Percentiles rank a stretch among this genome's conserved stretches.
These are phyloP conservation scores for Microascus cirrosus DNA, from an alignment of 2,329 filamentous ascomycete species.

Conservation along the genomic window DNA sequence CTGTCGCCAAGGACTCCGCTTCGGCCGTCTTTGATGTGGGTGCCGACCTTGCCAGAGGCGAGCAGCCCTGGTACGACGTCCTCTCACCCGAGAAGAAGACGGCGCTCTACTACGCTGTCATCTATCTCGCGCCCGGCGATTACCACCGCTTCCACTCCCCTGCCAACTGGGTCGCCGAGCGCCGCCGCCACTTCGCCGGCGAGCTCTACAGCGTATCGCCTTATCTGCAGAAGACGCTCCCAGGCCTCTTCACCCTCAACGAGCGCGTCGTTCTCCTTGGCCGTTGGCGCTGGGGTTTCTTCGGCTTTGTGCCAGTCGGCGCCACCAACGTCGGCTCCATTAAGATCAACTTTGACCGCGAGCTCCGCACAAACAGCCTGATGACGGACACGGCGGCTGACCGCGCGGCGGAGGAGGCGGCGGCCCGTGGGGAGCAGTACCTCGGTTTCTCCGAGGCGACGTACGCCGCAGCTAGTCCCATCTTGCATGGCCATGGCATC, in stretches of 20 bases:
- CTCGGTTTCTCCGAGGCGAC: constrained; percentile 89
- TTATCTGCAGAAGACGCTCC: constrained; percentile 84
- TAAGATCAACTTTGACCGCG: constrained; percentile 90
- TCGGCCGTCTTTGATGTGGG: constrained; percentile 74
- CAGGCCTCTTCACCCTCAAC: constrained; percentile 91
- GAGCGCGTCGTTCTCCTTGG: constrained; percentile 90
- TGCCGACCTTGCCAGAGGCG: constrained; percentile 68
- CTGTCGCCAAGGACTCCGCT: constrained; percentile 48
- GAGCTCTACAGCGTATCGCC: constrained; percentile 93
- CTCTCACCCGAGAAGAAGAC: constrained; percentile 51
- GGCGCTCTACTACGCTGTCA: constrained; percentile 82
- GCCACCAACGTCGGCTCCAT: constrained; percentile 97
- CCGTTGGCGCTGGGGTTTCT: constrained; percentile 95
- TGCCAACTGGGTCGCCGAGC: constrained; percentile 88
- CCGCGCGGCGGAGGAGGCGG: constrained; percentile 69
- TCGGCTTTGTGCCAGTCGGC: constrained; percentile 88
- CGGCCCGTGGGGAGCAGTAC: constrained; percentile 66
- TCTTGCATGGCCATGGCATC: constrained; percentile 75
- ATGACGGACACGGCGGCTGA: constrained; percentile 89
- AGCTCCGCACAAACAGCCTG: constrained; percentile 85
- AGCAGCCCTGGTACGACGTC: constrained; percentile 60
- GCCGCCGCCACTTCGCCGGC: constrained; percentile 91
- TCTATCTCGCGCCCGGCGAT: constrained; percentile 94
- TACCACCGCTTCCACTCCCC: constrained; percentile 98
- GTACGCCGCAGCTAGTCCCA: constrained; percentile 64